phyloP scores from a whole-genome alignment of 2,329 filamentous ascomycete genomes.

The Sporothrix luriei region DNA sequence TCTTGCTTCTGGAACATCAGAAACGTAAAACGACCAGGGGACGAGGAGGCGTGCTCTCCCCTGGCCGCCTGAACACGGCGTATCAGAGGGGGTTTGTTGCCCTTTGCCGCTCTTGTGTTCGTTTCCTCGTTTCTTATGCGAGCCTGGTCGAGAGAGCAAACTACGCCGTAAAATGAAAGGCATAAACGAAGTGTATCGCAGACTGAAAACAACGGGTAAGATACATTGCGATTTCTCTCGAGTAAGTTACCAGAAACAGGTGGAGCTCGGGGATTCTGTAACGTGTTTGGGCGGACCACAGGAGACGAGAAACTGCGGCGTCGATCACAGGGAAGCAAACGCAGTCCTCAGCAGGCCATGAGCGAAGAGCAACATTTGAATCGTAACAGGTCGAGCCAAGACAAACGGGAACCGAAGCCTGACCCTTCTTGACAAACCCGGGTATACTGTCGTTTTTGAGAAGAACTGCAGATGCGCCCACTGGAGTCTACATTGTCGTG shows the following conservation, averaged over 20 bases:
- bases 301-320: neutral
- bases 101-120: neutral
- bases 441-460: neutral
- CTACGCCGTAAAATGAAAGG: neutral
- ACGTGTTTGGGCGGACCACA: slow-evolving; percentile 20
- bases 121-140: slow-evolving; percentile 10
- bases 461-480: neutral
- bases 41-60: neutral
- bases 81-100: neutral
- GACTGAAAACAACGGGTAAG: neutral
- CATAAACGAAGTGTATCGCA: neutral
- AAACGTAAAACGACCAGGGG: neutral
- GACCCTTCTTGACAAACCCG: neutral
- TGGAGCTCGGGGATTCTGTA: slow-evolving; percentile 11
- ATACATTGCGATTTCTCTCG: neutral
- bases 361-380: no score
- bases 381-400: neutral
- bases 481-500: neutral
- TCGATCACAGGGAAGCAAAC: neutral
- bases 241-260: slow-evolving; percentile 12
- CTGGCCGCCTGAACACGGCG: neutral
- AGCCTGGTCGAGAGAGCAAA: neutral
- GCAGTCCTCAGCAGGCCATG: no score
- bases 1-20: slow-evolving; percentile 4
- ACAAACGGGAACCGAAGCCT: neutral